Conservation (phyloP, 2,329 filamentous ascomycete species). For the Fusarium pseudocircinatum region DNA sequence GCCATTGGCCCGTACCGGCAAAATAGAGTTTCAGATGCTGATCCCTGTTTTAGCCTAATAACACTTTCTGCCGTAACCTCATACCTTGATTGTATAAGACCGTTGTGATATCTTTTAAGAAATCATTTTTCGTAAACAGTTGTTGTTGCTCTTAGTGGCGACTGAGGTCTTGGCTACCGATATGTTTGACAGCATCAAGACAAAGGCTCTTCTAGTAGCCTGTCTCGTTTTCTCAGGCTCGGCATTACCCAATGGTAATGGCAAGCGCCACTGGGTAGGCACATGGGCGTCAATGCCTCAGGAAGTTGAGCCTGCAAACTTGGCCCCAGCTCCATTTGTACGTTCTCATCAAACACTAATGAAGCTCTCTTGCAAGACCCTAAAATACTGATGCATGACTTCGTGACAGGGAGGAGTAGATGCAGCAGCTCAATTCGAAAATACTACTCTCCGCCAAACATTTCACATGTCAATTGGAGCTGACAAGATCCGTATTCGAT, state of each 20-base stretch:
- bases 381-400: not conserved
- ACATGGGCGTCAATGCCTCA: conserved; percentile 30
- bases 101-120: not conserved
- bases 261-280: conserved; percentile 22
- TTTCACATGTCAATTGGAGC: conserved; percentile 20
- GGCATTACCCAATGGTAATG: not conserved
- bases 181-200: not conserved
- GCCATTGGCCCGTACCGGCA: not conserved
- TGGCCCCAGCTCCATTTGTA: conserved; percentile 27
- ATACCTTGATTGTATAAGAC: not conserved
- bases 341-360: not conserved
- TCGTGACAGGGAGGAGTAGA: conserved; percentile 8
- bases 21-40: conserved; percentile 10
- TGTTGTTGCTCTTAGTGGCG: rapidly evolving
- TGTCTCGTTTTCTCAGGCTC: not conserved
- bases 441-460: conserved; percentile 24
- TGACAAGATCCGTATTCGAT: conserved; percentile 15
- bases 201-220: conserved; percentile 6
- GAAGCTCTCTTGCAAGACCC: too few relatives aligned
- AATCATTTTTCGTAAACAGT: not conserved
- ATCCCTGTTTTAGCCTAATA: conserved; percentile 23
- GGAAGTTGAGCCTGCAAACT: conserved; percentile 21
- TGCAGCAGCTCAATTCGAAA: conserved; percentile 13
- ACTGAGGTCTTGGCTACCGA: not conserved
- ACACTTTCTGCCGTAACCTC: not conserved